Percentiles rank a stretch among this genome's conserved stretches.
Conservation (phyloP, 306 rosid species). For the Ochetophila trinervis region DNA sequence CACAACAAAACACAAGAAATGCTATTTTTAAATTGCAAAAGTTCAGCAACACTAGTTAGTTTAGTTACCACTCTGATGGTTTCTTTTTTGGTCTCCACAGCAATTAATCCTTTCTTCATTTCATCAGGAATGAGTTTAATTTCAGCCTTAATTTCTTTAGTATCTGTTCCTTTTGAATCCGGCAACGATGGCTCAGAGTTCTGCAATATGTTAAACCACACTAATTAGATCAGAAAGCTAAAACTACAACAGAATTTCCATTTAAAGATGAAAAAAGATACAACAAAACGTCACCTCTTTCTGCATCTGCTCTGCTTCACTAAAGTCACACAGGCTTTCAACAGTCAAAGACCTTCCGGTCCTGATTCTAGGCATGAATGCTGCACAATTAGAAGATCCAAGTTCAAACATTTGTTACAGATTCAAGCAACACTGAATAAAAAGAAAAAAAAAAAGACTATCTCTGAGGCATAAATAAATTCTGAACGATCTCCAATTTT, state of each 20-base stretch:
- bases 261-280: not conserved
- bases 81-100: conserved; percentile 29
- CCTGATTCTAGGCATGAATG: conserved; percentile 91
- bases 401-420: conserved; percentile 16
- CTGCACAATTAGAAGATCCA: conserved; percentile 44
- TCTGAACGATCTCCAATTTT: too few species aligned
- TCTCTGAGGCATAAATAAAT: too few species aligned
- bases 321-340: conserved; percentile 74
- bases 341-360: conserved; percentile 64
- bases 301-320: conserved; percentile 61
- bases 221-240: conserved; percentile 6
- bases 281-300: conserved; percentile 39
- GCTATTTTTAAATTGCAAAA: conserved; percentile 7
- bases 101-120: conserved; percentile 29
- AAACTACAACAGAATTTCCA: not conserved
- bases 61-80: conserved; percentile 16
- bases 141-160: conserved; percentile 28
- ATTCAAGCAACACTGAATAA: too few species aligned
- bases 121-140: conserved; percentile 22
- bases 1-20: conserved; percentile 5
- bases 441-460: too few species aligned
- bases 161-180: conserved; percentile 24
- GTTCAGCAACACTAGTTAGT: not conserved
- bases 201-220: conserved; percentile 32
- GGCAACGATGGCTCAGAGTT: conserved; percentile 38